Evolutionary conservation across 2,329 filamentous ascomycete genomes (phyloP), one percentile per base, ranked within the genome.

Genomic region (Bimuria novae-zelandiae): DNA sequence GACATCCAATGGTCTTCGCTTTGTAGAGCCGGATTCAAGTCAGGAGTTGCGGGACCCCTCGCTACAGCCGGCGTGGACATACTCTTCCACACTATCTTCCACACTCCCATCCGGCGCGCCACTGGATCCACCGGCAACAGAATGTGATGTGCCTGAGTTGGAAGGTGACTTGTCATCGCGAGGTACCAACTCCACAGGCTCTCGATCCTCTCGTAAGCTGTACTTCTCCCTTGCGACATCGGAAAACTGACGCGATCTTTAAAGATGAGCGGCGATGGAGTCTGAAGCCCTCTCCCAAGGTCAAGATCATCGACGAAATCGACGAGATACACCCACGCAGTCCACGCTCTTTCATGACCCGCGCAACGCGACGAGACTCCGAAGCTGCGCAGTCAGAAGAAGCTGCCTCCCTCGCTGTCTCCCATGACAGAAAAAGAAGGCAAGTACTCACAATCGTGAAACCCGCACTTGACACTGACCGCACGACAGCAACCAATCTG

Each of bases 41-140:
- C 46, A 49, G 32, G 53, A 59, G 8, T 42, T 67, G 27, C 63
- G 60, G 42, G 69, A 73, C 33, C 63, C 68, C 4, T 49, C 57
- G 37, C 32, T 65, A 40, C 69, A 72, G 35, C 70, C 70, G 12
- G 46, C 56, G 4, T 72, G 63, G 62, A 71, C 65, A 19, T 69
- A 65, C 35, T 61, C 67, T 12, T 62, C 57, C 14, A 62, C 68
- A n/a, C 53, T 73, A 17, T 65, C 65, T 11, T 49, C 65, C 7
- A 70, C 48, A 4, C 52, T 73, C 7, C 69, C 72, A 25, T 74
- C 72, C 17, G 69, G 69, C 16, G 65, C 62, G 33, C 56, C 68
- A 12, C 44, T 72, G 14, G 70, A 73, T 49, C 46, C 61, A 7
- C 60, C 62, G 10, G 55, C 60, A 7, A 59, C 62, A 8, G 57